Evolutionary conservation across 768 basidiomycete genomes (phyloP).

Genomic region (Hydnum rufescens): DNA sequence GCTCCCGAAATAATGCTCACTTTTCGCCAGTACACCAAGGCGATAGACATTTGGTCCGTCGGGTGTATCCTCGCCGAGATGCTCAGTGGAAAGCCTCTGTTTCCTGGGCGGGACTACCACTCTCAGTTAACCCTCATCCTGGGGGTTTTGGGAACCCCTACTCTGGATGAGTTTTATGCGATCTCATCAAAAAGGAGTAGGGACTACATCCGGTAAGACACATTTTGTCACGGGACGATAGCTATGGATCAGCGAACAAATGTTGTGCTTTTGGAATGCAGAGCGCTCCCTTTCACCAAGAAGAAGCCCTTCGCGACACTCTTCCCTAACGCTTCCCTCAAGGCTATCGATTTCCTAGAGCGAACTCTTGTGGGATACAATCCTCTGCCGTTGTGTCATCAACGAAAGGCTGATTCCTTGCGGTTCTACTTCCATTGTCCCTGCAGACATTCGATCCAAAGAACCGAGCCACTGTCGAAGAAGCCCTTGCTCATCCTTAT

Average conservation of each 20-base stretch:
- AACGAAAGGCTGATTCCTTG: neutral
- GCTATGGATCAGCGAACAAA: neutral
- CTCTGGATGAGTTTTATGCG: conserved; percentile 87
- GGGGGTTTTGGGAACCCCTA: conserved; percentile 65
- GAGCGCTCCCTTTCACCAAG: conserved; percentile 66
- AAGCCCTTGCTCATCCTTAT: conserved; percentile 88
- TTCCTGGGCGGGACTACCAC: conserved; percentile 93
- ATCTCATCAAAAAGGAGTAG: conserved; percentile 63
- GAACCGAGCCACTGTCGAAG: conserved; percentile 87
- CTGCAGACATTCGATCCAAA: conserved; percentile 85
- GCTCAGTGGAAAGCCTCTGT: conserved; percentile 70
- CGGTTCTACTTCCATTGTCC: neutral
- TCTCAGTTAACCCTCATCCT: conserved; percentile 85
- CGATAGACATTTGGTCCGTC: conserved; percentile 25
- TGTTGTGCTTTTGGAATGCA: neutral
- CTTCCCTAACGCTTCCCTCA: conserved; percentile 54
- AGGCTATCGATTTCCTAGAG: conserved; percentile 60
- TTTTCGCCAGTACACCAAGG: conserved; percentile 29
- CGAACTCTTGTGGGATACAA: conserved; percentile 45
- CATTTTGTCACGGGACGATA: neutral
- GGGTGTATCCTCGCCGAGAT: conserved; percentile 50
- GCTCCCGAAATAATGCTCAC: conserved; percentile 29
- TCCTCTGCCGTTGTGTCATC: neutral
- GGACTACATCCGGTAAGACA: conserved; percentile 49
- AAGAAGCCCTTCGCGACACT: conserved; percentile 48